Evolutionary conservation across 306 rosid genomes (phyloP).

Genomic region (Acacia acuminata): DNA sequence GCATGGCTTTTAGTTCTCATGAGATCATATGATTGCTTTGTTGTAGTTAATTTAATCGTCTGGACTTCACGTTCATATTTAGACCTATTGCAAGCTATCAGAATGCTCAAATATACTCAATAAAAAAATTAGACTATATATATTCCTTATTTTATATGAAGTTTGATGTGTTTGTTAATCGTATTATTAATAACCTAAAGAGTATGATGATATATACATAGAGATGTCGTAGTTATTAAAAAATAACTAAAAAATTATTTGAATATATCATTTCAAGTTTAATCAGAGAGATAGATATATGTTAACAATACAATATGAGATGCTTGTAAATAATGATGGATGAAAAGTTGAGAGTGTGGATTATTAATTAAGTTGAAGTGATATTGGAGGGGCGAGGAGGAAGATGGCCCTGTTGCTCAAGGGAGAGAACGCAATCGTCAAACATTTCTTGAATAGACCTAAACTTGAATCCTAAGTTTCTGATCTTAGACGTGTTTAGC

Average conservation of each 20-base stretch:
- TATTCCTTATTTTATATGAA: too few species aligned
- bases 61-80: too few species aligned
- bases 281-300: neutral
- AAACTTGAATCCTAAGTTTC: neutral
- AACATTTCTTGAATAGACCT: conserved; percentile 36
- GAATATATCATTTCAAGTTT: neutral
- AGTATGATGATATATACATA: too few species aligned
- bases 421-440: conserved; percentile 72
- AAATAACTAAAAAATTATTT: neutral
- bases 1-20: neutral
- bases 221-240: neutral
- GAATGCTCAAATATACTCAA: too few species aligned
- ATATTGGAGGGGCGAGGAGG: conserved; percentile 1
- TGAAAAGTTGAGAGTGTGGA: neutral
- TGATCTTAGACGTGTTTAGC: neutral
- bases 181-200: too few species aligned
- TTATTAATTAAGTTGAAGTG: neutral
- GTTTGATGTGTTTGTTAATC: too few species aligned
- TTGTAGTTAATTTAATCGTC: too few species aligned
- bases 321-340: neutral
- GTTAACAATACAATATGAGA: neutral
- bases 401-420: conserved; percentile 54
- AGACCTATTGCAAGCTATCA: too few species aligned
- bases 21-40: neutral
- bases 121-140: too few species aligned